Conservation (phyloP, 129 eudicot genomes). For the Saussurea involucrata region DNA sequence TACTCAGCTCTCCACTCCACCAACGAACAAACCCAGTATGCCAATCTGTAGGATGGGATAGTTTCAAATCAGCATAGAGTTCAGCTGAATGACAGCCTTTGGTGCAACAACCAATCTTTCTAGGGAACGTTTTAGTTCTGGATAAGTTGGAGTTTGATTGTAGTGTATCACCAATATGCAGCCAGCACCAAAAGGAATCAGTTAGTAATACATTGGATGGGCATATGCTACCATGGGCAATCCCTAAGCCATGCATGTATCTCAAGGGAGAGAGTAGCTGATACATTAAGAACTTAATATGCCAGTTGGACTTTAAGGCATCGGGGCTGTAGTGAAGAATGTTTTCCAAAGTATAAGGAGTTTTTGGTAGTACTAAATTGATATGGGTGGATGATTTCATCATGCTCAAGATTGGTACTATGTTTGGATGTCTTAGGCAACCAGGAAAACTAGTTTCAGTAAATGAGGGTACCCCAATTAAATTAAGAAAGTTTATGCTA, state of each 20-base stretch:
- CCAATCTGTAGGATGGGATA: slow-evolving; percentile 58
- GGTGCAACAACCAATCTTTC: slow-evolving; percentile 29
- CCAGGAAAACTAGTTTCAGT: slow-evolving; percentile 67
- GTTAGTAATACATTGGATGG: slow-evolving; percentile 60
- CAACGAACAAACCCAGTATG: slow-evolving; percentile 60
- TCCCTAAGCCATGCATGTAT: slow-evolving; percentile 73
- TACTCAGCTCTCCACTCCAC: slow-evolving; percentile 91
- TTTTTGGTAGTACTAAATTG: slow-evolving; percentile 55
- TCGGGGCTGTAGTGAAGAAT: slow-evolving; percentile 77
- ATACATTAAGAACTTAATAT: slow-evolving; percentile 55
- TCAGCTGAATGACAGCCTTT: slow-evolving; percentile 52
- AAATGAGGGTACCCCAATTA: slow-evolving; percentile 77
- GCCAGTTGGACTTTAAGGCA: slow-evolving; percentile 87
- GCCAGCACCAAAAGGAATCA: slow-evolving; percentile 83
- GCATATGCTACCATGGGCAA: slow-evolving; percentile 62
- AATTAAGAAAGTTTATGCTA: slow-evolving; percentile 58
- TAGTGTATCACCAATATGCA: slow-evolving; percentile 49
- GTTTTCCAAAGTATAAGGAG: slow-evolving; percentile 76
- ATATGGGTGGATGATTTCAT: slow-evolving; percentile 54
- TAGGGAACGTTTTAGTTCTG: slow-evolving; percentile 12
- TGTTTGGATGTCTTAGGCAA: slow-evolving; percentile 93
- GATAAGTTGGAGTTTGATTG: slow-evolving; percentile 27
- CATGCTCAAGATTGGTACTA: slow-evolving; percentile 71
- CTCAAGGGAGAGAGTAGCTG: slow-evolving; percentile 76
- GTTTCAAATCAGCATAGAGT: slow-evolving; percentile 66